phyloP scores from a whole-genome alignment of 2,329 filamentous ascomycete genomes.

The Exophiala sp. region DNA sequence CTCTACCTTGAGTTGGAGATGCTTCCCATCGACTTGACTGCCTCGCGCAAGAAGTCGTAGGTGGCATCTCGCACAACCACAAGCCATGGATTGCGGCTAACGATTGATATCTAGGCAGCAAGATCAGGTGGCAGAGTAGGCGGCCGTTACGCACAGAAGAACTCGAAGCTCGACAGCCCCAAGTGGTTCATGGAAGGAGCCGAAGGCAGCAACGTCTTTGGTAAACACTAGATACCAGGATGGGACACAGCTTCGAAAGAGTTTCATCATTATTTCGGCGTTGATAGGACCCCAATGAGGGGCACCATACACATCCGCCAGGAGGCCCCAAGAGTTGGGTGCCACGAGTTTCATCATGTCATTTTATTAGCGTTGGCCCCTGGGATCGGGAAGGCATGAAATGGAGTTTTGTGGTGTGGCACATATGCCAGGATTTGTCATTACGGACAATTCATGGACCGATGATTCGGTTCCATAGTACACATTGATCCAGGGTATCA shows the following conservation, averaged over 20 bases:
- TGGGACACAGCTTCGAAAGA: not conserved
- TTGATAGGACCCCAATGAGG: slow-evolving; percentile 1
- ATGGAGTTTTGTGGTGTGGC: not conserved
- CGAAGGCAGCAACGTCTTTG: slow-evolving; percentile 10
- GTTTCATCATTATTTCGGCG: not conserved
- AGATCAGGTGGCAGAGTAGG: slow-evolving; percentile 18
- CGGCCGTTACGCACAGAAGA: slow-evolving; percentile 16
- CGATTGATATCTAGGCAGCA: slow-evolving; percentile 13
- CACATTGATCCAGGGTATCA: slow-evolving; percentile 10
- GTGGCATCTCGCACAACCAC: not conserved
- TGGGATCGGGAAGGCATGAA: not conserved
- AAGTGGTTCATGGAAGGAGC: slow-evolving; percentile 23
- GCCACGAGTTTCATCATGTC: not conserved
- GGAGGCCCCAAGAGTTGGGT: not conserved
- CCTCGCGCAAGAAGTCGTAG: slow-evolving; percentile 4
- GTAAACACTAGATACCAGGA: not conserved
- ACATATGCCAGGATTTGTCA: not conserved
- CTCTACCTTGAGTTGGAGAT: slow-evolving; percentile 14
- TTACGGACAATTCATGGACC: not conserved
- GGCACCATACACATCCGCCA: slow-evolving; percentile 1
- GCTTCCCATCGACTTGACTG: slow-evolving; percentile 17
- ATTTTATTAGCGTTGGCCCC: not conserved
- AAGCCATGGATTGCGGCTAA: slow-evolving; percentile 1
- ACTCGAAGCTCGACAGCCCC: slow-evolving; percentile 18
- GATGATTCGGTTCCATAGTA: not conserved